Percentiles rank a stretch among this genome's conserved stretches.
Conservation (phyloP, 1,284 basidiomycete species). For the Trichosporon sp. region DNA sequence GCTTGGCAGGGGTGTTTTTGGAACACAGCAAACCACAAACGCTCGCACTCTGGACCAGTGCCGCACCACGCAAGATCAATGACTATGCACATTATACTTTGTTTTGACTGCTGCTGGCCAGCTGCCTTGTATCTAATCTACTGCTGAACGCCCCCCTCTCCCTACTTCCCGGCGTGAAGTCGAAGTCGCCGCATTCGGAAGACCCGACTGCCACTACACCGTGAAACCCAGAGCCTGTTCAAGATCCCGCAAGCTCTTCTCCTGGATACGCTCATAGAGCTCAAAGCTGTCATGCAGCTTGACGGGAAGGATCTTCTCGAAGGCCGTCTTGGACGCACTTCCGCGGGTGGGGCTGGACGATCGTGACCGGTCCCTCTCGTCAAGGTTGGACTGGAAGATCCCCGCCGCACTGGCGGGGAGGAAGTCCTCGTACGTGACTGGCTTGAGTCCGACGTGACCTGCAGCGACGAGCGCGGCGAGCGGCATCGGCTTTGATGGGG, state of each 20-base stretch:
- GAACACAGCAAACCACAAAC: too few relatives aligned
- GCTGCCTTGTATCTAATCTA: background rate
- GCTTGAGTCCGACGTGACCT: conserved; percentile 46
- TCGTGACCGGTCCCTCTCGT: conserved; percentile 32
- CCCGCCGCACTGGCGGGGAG: conserved; percentile 58
- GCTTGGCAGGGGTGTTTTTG: background rate
- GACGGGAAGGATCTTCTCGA: conserved; percentile 35
- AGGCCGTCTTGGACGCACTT: conserved; percentile 24
- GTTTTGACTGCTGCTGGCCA: too few relatives aligned
- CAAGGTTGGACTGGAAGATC: conserved; percentile 58
- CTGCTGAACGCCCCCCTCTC: background rate
- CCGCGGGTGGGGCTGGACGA: conserved; percentile 23
- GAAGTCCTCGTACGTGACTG: conserved; percentile 59
- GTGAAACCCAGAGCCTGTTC: conserved; percentile 24
- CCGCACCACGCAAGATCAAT: too few relatives aligned
- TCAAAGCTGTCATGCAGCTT: conserved; percentile 39
- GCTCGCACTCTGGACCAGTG: too few relatives aligned
- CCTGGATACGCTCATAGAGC: conserved; percentile 39
- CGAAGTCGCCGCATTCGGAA: background rate
- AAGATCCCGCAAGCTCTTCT: conserved; percentile 22
- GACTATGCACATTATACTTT: too few relatives aligned
- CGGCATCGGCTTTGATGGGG: background rate
- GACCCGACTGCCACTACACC: background rate
- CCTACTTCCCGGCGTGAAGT: background rate
- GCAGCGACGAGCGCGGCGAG: conserved; percentile 39